Base-by-base conservation (phyloP, 192 early-diverging fungal species). In the Gigaspora rosea region DNA sequence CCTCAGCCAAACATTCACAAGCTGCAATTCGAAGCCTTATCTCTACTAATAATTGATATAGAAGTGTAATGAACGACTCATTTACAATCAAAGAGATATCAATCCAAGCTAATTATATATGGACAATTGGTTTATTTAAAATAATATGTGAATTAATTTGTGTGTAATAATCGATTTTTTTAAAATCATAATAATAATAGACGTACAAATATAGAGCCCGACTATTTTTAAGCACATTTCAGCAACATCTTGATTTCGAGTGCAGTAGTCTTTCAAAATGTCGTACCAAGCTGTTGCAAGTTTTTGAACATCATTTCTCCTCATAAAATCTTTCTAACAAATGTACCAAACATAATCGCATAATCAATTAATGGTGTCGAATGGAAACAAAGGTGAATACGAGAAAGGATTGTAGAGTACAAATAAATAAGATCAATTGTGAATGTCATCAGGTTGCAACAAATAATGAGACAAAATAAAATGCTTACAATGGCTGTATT, bases 81-180 rank as follows among this genome's bases (percentile, higher is more conserved):
- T 94, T 94, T 63, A 95, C 92, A 67, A 98, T 88, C 33, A 97
- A 87, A 27, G 90, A 92, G 58, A 97, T 96, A 78, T 97, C 95
- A 70, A 97, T 94, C 97, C 97, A 98, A 18, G 92, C 90, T 82
- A 73, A 10, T 13, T 35, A n/a, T 47, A 8, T 46, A 58, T 32
- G 8, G 20, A 46, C 27, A 67, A 58, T 56, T 13, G 22, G 58
- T 32, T 33, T 46, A 32, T n/a, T n/a, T n/a, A n/a, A n/a, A 66
- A 52, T 51, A 1, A 35, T 10, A 41, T 32, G 35, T 66, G 12
- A n/a, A n/a, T n/a, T n/a, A 65, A 54, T 8, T 47, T 7, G 18
- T 20, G 7, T 22, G 41, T 4, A 15, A 13, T 49, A 63, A 27
- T 63, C 9, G n/a, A 13, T 0, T 56, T 22, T n/a, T n/a, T n/a